Base-by-base conservation (phyloP, 176 grass and related monocot species). In the Luzula sylvatica region DNA sequence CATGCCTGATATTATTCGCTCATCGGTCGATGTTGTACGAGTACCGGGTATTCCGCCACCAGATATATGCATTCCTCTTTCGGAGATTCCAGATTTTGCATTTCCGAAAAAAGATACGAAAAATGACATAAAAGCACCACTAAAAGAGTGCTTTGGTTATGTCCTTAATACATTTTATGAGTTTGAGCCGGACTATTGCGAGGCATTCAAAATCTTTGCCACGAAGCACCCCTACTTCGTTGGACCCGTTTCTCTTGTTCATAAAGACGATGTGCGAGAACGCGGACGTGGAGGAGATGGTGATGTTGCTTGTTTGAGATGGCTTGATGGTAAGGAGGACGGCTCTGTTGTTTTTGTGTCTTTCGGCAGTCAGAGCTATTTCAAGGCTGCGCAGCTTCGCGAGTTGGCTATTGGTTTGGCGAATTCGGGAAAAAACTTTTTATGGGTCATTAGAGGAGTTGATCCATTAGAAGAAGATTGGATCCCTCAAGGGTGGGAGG, bases 361-460 rank as follows among this genome's bases (percentile, higher is more conserved):
- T n/a, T n/a, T n/a, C n/a, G n/a, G n/a, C n/a, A n/a, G n/a, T n/a
- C n/a, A n/a, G n/a, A n/a, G n/a, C n/a, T n/a, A n/a, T n/a, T n/a
- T n/a, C n/a, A n/a, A n/a, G n/a, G n/a, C n/a, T n/a, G n/a, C n/a
- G n/a, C n/a, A n/a, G n/a, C n/a, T n/a, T n/a, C 35, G 20, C 1
- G 87, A 94, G 58, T 40, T 94, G 27, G 87, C 87, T 5, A 38
- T 65, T 35, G 82, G 87, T 38, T 69, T 94, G 8, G 82, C 75
- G 47, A 27, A 43, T 4, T 83, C 82, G 4, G 46, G 52, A n/a
- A n/a, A n/a, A n/a, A n/a, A n/a, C n/a, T n/a, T n/a, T n/a, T n/a
- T n/a, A n/a, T n/a, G n/a, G n/a, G n/a, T n/a, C n/a, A n/a, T n/a
- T n/a, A n/a, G n/a, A n/a, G n/a, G n/a, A n/a, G n/a, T n/a, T n/a